Evolutionary conservation across 1,284 basidiomycete species (phyloP), one percentile per base, ranked within the genome.

Genomic region (Cutaneotrichosporon daszewskae): DNA sequence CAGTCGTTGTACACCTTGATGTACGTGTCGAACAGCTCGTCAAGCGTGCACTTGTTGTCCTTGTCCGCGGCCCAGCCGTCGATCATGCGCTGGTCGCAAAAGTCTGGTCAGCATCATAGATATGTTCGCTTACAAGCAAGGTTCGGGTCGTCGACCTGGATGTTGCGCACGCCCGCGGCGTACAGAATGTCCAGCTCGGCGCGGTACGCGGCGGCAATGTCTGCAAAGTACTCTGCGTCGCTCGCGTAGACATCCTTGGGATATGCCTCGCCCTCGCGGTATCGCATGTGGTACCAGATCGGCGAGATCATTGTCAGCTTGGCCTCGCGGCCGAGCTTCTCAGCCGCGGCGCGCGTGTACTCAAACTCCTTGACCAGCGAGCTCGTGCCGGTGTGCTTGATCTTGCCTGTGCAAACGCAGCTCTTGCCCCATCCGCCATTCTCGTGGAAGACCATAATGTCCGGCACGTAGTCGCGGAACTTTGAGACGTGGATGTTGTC

Each of bases 221-320:
- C 85, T 40, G 77, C 75, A 45, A 62, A 64, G 55, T 62, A 64
- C 25, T 55, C 57, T 27, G 61, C 53, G 29, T 62, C 38, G 42
- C 55, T 55, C 16, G 49, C 40, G 49, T 59, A 64, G 20, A 46
- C 43, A 23, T 39, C 44, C 19, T 38, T n/a, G 8, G 52, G 46
- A 45, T 49, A 53, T 23, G 51, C 54, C 20, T 62, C 51, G 27
- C 53, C 55, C 38, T 60, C 56, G 25, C 47, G 46, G 53, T 65
- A 59, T 14, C 62, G 78, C 40, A 85, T 76, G 62, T 85, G 83
- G 66, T 80, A 84, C 84, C 83, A 85, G 19, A 80, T 79, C 4
- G 84, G 84, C 1, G 82, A 78, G 54, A 80, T 83, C 66, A 87
- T 77, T 9, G 83, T 86, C 49, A 87, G 66, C 66, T 87, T 87